Percentiles rank a stretch among this genome's conserved stretches.
These are phyloP conservation scores for Flaveria robusta DNA, from an alignment of 129 eudicot genomes.

Conservation along the genomic window DNA sequence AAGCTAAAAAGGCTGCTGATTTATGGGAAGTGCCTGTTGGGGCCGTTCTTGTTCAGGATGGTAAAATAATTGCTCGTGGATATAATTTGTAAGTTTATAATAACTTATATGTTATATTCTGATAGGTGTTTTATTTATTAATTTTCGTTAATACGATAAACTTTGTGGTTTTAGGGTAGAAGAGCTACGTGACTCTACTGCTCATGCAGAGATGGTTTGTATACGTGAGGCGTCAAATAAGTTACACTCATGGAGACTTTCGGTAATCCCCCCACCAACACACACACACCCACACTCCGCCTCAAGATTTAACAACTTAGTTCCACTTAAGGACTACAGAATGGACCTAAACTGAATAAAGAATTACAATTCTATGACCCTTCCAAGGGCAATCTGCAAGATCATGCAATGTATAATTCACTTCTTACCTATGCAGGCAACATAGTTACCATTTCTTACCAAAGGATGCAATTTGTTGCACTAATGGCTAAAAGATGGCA, in stretches of 20 bases:
- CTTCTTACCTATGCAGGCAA: background rate
- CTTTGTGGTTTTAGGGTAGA: conserved; percentile 66
- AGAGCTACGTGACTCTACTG: conserved; percentile 93
- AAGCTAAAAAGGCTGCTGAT: conserved; percentile 93
- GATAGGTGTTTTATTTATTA: background rate
- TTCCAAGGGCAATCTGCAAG: background rate
- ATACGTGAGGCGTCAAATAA: conserved; percentile 85
- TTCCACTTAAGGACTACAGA: background rate
- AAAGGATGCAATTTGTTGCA: conserved; percentile 4
- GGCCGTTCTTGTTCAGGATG: conserved; percentile 87
- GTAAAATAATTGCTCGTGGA: conserved; percentile 90
- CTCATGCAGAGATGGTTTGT: conserved; percentile 97
- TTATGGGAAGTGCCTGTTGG: conserved; percentile 99
- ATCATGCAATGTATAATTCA: background rate
- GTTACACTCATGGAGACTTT: conserved; percentile 88
- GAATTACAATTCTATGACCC: background rate
- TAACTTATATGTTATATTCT: background rate
- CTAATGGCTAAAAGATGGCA: background rate
- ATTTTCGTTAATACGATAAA: conserved; percentile 9
- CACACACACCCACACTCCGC: background rate
- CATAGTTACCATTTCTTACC: background rate
- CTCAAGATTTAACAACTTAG: background rate
- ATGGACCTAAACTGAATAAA: background rate
- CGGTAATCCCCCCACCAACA: conserved; percentile 41
- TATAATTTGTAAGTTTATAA: conserved; percentile 72